Conservation (phyloP, 2,329 filamentous ascomycete species). For the Diaporthe nobilis region DNA sequence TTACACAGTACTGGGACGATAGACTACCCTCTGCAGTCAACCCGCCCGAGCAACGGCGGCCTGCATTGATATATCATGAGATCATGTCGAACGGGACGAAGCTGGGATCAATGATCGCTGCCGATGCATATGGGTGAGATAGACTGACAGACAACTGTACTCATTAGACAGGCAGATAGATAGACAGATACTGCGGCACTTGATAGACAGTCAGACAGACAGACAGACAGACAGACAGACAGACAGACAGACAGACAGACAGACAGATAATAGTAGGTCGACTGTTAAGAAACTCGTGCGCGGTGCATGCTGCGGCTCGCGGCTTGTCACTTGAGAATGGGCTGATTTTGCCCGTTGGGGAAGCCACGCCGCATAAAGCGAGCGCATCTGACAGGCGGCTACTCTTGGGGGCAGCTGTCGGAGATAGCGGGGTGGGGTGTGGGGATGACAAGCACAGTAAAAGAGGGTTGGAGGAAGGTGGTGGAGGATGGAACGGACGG, state of each 20-base stretch:
- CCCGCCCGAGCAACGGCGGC: not conserved
- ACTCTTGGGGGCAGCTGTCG: not conserved
- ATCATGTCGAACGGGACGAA: not conserved
- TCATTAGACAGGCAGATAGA: not conserved
- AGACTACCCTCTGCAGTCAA: not conserved
- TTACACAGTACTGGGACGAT: not conserved
- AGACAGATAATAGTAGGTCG: not conserved
- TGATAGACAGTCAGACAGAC: not conserved
- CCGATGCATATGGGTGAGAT: not conserved
- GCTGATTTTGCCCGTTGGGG: slow-evolving; percentile 13
- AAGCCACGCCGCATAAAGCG: not conserved
- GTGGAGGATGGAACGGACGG: not conserved
- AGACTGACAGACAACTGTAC: not conserved
- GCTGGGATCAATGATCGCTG: not conserved
- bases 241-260: not conserved
- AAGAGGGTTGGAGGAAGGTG: not conserved
- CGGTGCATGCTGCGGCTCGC: slow-evolving; percentile 11
- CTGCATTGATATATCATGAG: not conserved
- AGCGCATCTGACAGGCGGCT: slow-evolving; percentile 4
- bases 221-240: not conserved
- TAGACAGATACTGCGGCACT: not conserved
- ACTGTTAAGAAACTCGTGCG: slow-evolving; percentile 12
- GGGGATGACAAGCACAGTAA: too few species aligned
- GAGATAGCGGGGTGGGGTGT: not conserved
- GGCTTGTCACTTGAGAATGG: slow-evolving; percentile 16